Evolutionary conservation across 2,329 filamentous ascomycete genomes (phyloP).

Genomic region (Periconia sp.): DNA sequence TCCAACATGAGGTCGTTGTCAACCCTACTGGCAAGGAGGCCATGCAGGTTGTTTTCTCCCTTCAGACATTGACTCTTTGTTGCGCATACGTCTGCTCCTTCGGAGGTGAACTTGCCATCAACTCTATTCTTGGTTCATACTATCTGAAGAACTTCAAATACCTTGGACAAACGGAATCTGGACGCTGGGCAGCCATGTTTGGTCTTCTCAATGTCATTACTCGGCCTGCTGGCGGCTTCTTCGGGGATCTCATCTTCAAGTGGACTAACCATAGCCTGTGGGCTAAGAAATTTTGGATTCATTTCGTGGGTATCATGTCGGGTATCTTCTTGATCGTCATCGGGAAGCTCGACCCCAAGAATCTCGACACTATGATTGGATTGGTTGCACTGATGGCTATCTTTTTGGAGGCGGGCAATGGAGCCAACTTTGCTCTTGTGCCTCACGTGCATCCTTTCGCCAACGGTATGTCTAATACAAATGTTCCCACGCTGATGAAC

Average conservation of each 20-base stretch:
- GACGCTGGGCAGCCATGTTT: conserved; percentile 74
- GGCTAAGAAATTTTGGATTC: conserved; percentile 69
- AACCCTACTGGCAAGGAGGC: conserved; percentile 67
- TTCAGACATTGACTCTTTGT: conserved; percentile 60
- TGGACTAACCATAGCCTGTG: conserved; percentile 59
- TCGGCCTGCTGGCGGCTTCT: conserved; percentile 69
- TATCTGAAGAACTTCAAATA: conserved; percentile 62
- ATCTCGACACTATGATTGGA: conserved; percentile 72
- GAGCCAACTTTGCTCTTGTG: conserved; percentile 84
- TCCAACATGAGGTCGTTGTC: conserved; percentile 65
- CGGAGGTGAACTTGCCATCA: conserved; percentile 65
- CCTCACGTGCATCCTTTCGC: conserved; percentile 84
- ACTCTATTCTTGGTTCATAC: conserved; percentile 65
- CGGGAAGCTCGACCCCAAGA: conserved; percentile 67
- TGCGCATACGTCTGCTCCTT: conserved; percentile 67
- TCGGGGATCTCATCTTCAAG: conserved; percentile 63
- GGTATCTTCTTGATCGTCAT: conserved; percentile 68
- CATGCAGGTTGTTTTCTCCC: conserved; percentile 66
- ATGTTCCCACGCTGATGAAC: neutral
- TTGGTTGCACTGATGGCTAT: conserved; percentile 78
- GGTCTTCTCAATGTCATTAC: conserved; percentile 74
- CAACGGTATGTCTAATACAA: conserved; percentile 64
- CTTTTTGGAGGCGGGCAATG: conserved; percentile 85
- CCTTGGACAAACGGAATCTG: conserved; percentile 61
- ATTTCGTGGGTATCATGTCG: conserved; percentile 61